Base-by-base conservation (phyloP, 2,329 filamentous ascomycete species). In the Ploettnerulaceae sp. region DNA sequence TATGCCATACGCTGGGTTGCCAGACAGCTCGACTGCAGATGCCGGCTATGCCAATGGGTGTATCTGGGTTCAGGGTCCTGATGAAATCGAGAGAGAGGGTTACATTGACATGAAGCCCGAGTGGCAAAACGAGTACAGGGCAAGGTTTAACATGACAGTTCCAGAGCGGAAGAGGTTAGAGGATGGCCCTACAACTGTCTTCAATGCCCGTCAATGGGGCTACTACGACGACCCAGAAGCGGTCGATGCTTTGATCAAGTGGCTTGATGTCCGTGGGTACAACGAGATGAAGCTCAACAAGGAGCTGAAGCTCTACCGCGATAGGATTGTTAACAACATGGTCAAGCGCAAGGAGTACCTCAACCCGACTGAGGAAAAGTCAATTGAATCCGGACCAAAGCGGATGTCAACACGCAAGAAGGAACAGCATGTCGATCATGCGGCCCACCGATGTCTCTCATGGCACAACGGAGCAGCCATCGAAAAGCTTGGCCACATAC, bases 21-120 rank as follows among this genome's bases (percentile, higher is more conserved):
- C 90, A 0, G 80, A 78, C 54, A 95, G 89, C 66, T 96, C 90
- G 12, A 97, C 91, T 1, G 86, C 89, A 1, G 75, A 82, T 35
- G 89, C 91, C 17, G 83, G 79, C 7, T 98, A 97, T 63, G 90
- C 91, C 31, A 98, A 97, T 64, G 93, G 89, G 7, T 87, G 91
- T 48, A 77, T 98, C 47, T 98, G 93, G 93, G 82, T 98, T 11
- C 93, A 98, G 67, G 93, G 93, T 0, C 93, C 93, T 0, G 89
- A 95, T 63, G 83, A 91, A 47, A 78, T 95, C 63, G 90, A 95
- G 66, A 79, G 86, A 2, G 76, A 86, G 57, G 89, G 89, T 5
- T 95, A 91, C 62, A 88, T 95, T 56, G 88, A 96, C 54, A 73
- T 93, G 55, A 70, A 76, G 0, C 70, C 79, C 5, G 82, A 88